Conservation (phyloP, 106 monocot genomes). For the Agapanthus africanus region DNA sequence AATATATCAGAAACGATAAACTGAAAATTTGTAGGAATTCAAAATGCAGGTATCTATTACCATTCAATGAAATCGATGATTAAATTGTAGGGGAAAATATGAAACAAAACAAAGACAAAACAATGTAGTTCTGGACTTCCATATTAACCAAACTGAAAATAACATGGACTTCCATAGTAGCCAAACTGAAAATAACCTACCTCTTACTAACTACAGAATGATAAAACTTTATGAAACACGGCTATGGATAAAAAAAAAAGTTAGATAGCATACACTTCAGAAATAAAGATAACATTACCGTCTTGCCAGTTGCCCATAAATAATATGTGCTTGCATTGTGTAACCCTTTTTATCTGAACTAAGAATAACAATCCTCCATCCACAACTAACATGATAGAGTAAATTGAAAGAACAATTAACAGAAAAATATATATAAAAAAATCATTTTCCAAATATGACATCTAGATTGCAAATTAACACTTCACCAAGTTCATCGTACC, state of each 20-base stretch:
- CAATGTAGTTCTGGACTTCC: not conserved
- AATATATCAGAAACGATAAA: conserved; percentile 5
- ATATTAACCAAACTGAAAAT: not conserved
- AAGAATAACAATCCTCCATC: not conserved
- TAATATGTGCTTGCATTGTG: too few species aligned
- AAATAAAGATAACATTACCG: not conserved
- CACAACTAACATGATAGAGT: not conserved
- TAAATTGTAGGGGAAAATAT: not conserved
- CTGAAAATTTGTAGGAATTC: not conserved
- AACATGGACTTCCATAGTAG: too few species aligned
- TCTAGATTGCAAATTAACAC: too few species aligned
- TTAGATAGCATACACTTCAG: not conserved
- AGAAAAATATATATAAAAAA: too few species aligned
- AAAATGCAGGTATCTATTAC: not conserved
- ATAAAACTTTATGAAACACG: not conserved
- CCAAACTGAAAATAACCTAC: too few species aligned
- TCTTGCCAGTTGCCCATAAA: not conserved
- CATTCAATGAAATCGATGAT: not conserved
- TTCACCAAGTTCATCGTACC: too few species aligned
- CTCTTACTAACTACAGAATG: not conserved
- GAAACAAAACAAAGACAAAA: not conserved
- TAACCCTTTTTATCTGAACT: not conserved
- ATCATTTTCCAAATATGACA: too few species aligned
- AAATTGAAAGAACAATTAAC: not conserved
- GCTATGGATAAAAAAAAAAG: not conserved